Conservation (phyloP, 2,329 filamentous ascomycete species). For the Beauveria varroae region DNA sequence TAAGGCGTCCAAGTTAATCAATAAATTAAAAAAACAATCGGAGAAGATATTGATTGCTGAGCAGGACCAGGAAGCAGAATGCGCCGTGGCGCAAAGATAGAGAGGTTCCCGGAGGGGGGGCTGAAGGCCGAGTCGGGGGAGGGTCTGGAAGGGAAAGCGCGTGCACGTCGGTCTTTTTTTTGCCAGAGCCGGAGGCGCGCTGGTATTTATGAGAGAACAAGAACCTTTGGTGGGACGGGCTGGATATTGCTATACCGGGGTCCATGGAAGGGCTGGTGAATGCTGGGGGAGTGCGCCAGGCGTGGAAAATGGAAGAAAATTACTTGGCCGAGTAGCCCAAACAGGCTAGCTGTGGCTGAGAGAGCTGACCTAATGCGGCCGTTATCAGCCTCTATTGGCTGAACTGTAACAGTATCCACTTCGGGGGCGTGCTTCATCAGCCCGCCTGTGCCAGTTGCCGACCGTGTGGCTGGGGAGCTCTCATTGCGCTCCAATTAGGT, state of each 20-base stretch:
- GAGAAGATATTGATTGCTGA: neutral
- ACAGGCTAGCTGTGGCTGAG: conserved; percentile 1
- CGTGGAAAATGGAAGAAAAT: conserved; percentile 22
- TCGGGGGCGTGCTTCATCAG: too few relatives aligned
- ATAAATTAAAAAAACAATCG: neutral
- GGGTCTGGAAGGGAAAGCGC: conserved; percentile 37
- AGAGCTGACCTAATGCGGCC: neutral
- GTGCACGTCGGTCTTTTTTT: conserved; percentile 38
- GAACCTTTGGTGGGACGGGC: conserved; percentile 26
- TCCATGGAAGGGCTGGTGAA: conserved; percentile 19
- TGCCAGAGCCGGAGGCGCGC: conserved; percentile 34
- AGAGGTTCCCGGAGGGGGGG: conserved; percentile 3
- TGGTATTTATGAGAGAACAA: conserved; percentile 39
- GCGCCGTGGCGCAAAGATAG: conserved; percentile 6
- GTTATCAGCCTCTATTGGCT: neutral
- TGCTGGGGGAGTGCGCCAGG: conserved; percentile 10
- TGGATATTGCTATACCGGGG: conserved; percentile 33
- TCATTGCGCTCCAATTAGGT: neutral
- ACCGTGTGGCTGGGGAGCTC: conserved; percentile 1
- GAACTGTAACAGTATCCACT: too few relatives aligned
- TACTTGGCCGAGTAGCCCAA: conserved; percentile 24
- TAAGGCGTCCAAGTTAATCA: neutral
- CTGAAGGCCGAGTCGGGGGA: conserved; percentile 17
- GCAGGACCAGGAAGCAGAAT: neutral
- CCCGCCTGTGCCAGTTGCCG: neutral